Evolutionary conservation across 2,329 filamentous ascomycete genomes (phyloP), one percentile per base, ranked within the genome.

Genomic region (Trichoderma aggressivum): DNA sequence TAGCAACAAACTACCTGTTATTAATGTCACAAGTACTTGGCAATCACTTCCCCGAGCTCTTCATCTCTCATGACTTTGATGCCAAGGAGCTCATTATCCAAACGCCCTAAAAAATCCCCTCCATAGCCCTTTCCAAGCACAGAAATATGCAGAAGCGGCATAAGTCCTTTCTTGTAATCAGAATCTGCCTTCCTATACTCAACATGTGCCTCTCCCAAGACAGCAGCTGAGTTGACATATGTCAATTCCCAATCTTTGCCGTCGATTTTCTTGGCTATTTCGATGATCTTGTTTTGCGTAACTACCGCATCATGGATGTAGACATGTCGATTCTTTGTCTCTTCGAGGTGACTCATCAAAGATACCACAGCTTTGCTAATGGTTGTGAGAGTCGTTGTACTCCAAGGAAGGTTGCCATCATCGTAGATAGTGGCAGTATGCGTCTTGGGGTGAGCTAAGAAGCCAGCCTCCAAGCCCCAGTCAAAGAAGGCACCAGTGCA

Each of bases 311-410:
- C 50, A 21, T 66, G 32, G 11, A 66, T 66, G 18, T 58, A 58
- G 24, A 58, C 63, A 43, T 65, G 62, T 55, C 62, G 43, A 36
- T 65, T 65, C 32, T 55, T 65, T 11, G 62, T 65, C n/a, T 55
- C 62, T 12, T 65, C 47, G 5, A 65, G 30, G 7, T 26, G 30
- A 3, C 26, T 24, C 24, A 65, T 65, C 7, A 65, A 55, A 1
- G 62, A 65, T 10, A 28, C 47, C 16, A 65, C 30, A 7, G 62
- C 62, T 55, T 55, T 36, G 30, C 62, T 55, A 12, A 65, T 7
- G 2, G 62, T 65, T 16, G 28, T 14, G 5, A 65, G 11, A 11
- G 43, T 55, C 11, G 47, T 65, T 7, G 47, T 65, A 21, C 62
- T 65, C 6, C 34, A 65, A 5, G 62, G 62, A 7, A 34, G 28